Percentiles rank a stretch among this genome's conserved stretches.
Evolutionary conservation across 306 rosid genomes (phyloP).

Genomic region (Trifolium dubium): DNA sequence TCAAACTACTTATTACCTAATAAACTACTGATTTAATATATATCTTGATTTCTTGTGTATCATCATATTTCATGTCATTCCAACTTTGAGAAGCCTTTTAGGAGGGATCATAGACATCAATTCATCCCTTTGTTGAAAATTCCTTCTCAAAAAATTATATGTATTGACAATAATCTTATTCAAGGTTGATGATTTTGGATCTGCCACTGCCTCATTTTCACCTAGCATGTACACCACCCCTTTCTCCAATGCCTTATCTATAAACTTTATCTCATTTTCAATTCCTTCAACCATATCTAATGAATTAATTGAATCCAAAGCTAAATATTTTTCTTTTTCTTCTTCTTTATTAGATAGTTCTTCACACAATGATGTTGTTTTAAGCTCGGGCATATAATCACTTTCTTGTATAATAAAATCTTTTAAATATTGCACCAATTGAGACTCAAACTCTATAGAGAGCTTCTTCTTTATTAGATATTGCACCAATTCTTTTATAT

Average conservation of each 20-base stretch:
- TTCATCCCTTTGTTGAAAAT: slow-evolving; percentile 55
- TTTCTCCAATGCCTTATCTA: slow-evolving; percentile 52
- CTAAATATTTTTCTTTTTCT: not conserved
- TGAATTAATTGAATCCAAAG: not conserved
- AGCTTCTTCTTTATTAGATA: too few species aligned
- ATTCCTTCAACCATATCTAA: not conserved
- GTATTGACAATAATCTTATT: slow-evolving; percentile 54
- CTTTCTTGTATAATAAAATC: slow-evolving; percentile 40
- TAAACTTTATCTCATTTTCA: slow-evolving; percentile 51
- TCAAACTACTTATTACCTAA: too few species aligned
- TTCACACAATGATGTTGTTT: not conserved
- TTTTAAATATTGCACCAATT: slow-evolving; percentile 54
- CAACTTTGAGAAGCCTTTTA: slow-evolving; percentile 54
- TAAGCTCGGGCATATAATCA: slow-evolving; percentile 21
- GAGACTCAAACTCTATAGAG: slow-evolving; percentile 55
- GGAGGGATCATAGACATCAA: slow-evolving; percentile 51
- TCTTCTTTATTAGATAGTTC: not conserved
- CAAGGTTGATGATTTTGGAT: slow-evolving; percentile 52
- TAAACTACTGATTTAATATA: not conserved
- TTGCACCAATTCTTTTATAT: too few species aligned
- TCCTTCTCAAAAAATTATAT: slow-evolving; percentile 58
- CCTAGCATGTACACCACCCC: slow-evolving; percentile 65
- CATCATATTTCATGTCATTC: slow-evolving; percentile 44
- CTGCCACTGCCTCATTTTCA: slow-evolving; percentile 62
- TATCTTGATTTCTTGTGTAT: not conserved